Base-by-base conservation (phyloP, 257 asterid genomes). In the Scutellaria galericulata region DNA sequence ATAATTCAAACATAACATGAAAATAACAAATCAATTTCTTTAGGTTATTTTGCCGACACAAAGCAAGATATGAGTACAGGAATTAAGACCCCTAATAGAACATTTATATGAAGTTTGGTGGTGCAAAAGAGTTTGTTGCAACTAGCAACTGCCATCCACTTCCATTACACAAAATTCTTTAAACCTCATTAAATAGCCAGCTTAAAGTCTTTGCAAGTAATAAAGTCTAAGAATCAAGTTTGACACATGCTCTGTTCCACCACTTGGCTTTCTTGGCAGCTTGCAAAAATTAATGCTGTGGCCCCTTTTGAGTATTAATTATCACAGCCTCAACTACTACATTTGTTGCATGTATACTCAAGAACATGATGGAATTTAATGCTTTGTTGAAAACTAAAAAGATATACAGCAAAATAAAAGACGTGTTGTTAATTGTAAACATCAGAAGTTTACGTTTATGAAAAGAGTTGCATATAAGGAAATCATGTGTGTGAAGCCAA, bases 301-400 rank as follows among this genome's bases (percentile, higher is more conserved):
- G 83, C 73, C 80, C 80, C 73, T 55, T 63, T 53, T 41, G 31
- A 66, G 74, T 18, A 31, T 64, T 37, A 45, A 65, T 65, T 68
- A 52, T 62, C 53, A 65, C 77, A 3, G 6, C 72, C 86, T 75
- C 95, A 86, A 83, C 97, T 0, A 81, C 91, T 66, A 3, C 73
- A 85, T 88, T 86, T 68, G 88, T 75, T 76, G 77, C 62, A 46
- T 41, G 52, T 66, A 61, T 63, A 53, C 41, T 50, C 55, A 41
- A 48, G 46, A 73, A 72, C 69, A 63, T 61, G 73, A 44, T 12
- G 44, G 55, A 51, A 78, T 54, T 80, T 72, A 78, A 80, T 72
- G 82, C 71, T 48, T 11, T 42, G 74, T 72, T 11, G 65, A 72
- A 63, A 67, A 59, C 18, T 37, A 60, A 51, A 75, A 68, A 27